phyloP scores from a whole-genome alignment of 441 rosid genomes.

The Mallotus japonicus region DNA sequence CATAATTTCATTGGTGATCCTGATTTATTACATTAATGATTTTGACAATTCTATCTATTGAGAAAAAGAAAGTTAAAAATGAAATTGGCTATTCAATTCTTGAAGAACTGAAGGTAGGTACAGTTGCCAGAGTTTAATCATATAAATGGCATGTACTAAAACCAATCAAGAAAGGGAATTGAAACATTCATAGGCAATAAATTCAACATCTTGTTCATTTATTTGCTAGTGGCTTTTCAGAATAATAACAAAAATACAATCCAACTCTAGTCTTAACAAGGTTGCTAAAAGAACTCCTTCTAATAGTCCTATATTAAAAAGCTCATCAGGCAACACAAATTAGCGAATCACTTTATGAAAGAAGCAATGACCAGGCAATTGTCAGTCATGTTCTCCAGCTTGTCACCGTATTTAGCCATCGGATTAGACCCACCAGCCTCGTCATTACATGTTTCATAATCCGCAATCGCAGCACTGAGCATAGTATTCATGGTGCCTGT shows the following conservation, averaged over 20 bases:
- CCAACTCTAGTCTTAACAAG: neutral
- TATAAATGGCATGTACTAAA: neutral
- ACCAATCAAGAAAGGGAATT: neutral
- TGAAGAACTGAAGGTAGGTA: neutral
- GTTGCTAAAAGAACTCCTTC: neutral
- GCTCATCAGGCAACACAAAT: neutral
- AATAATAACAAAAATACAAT: too few species aligned
- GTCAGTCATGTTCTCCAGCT: conserved; percentile 41
- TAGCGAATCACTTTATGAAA: conserved; percentile 26
- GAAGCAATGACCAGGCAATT: conserved; percentile 58
- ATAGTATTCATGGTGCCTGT: conserved; percentile 36
- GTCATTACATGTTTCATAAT: conserved; percentile 43
- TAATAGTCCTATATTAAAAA: neutral
- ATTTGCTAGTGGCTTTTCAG: neutral
- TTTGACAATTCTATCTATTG: too few species aligned
- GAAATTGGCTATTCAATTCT: too few species aligned
- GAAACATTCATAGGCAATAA: neutral
- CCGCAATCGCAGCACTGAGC: conserved; percentile 51
- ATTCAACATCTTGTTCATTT: too few species aligned
- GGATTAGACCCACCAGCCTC: conserved; percentile 35
- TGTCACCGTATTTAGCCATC: conserved; percentile 21
- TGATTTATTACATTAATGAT: too few species aligned
- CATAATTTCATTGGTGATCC: too few species aligned
- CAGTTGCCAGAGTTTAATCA: neutral
- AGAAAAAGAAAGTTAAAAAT: too few species aligned